Evolutionary conservation across 495 filamentous ascomycete genomes (phyloP), one percentile per base, ranked within the genome.

Genomic region (Daldinia caldariorum): DNA sequence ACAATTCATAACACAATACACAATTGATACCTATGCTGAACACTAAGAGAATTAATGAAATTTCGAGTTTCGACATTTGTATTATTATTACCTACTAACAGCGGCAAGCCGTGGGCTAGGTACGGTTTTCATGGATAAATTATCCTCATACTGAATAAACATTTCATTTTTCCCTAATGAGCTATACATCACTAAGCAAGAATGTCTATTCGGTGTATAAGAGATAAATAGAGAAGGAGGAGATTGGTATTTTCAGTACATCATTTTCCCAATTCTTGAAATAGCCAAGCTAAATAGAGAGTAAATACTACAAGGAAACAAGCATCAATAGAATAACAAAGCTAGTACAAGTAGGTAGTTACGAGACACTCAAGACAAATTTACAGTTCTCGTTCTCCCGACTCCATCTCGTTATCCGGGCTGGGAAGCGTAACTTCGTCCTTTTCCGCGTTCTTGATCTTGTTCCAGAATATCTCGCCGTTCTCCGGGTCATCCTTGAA

Each of bases 401-500:
- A 39, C 5, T 22, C 64, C n/a, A 12, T 22, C 2, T 57, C 56
- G 0, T 45, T 37, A 4, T 56, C 58, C n/a, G 63, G 37, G 18
- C 71, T 62, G 20, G 69, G 71, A 31, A 74, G 59, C 6, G 74
- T 82, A 18, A 83, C 73, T 57, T 80, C 79, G 32, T 84, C 82
- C 76, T 81, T 84, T 47, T 80, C 80, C 0, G 85, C 85, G 16
- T 80, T 77, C 79, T 87, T 79, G 43, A 90, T 81, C 64, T 82
- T 79, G 45, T 84, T 75, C 77, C 84, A 77, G 66, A 90, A 90
- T 60, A 80, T 83, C 69, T 86, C 78, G 14, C 84, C 86, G 0
- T 80, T 81, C 71, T 85, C 79, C 14, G 81, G 77, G 63, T 89
- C 84, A 22, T 80, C 78, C 29, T 79, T 72, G 73, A 90, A 91